Conservation (phyloP, 1,284 basidiomycete genomes). For the Exobasidium cylindrosporum region DNA sequence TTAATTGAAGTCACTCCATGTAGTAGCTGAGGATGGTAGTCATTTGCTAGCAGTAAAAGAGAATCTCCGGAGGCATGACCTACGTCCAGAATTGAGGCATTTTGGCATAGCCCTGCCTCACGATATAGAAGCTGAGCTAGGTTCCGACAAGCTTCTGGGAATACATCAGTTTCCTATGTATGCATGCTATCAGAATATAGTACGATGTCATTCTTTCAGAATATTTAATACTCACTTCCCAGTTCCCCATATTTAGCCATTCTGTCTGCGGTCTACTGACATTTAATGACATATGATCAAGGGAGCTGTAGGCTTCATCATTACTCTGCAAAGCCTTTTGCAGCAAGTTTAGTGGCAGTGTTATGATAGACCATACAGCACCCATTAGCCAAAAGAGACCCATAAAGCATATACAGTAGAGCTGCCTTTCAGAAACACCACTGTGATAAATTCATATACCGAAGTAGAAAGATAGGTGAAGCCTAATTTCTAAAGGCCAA, state of each 20-base stretch:
- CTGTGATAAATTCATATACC: too few species aligned
- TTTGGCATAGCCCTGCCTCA: slow-evolving; percentile 22
- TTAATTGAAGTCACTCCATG: slow-evolving; percentile 47
- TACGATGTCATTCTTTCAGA: background rate
- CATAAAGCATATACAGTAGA: too few species aligned
- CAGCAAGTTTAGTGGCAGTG: background rate
- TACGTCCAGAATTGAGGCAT: slow-evolving; percentile 41
- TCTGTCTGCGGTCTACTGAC: slow-evolving; percentile 11
- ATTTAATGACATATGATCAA: slow-evolving; percentile 18
- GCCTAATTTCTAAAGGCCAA: too few species aligned
- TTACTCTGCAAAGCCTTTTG: background rate
- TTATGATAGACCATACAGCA: background rate
- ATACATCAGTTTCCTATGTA: slow-evolving; percentile 11
- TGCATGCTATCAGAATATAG: too few species aligned
- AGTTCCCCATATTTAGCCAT: slow-evolving; percentile 28
- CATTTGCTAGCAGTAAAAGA: slow-evolving; percentile 30
- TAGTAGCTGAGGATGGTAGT: slow-evolving; percentile 24
- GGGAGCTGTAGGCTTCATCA: slow-evolving; percentile 11
- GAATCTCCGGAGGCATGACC: slow-evolving; percentile 51
- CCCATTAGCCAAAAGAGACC: background rate
- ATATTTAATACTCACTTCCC: slow-evolving; percentile 11
- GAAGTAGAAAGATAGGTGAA: too few species aligned
- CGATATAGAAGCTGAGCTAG: slow-evolving; percentile 34
- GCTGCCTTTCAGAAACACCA: too few species aligned
- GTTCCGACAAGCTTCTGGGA: slow-evolving; percentile 29